Base-by-base conservation (phyloP, 2,329 filamentous ascomycete species). In the Malbranchea zuffiana region DNA sequence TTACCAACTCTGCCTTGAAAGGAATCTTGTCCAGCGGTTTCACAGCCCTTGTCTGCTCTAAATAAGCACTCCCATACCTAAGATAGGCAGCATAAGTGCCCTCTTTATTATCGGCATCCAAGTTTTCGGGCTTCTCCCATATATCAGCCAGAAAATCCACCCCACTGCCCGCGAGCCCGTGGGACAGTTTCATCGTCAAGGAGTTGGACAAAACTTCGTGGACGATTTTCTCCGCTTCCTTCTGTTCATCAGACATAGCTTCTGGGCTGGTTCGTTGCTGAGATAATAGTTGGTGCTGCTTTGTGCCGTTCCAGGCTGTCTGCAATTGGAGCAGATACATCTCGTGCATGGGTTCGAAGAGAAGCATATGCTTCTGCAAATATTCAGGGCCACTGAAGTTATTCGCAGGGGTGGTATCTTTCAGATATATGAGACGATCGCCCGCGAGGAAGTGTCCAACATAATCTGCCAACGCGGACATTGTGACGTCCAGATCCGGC, bases 61-160 rank as follows among this genome's bases (percentile, higher is more conserved):
- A 52, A 44, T 52, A 44, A 12, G 47, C 42, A 23, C 42, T 46
- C 6, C 51, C 53, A 39, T 54, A 53, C 34, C 53, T 48, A 23
- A 55, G 38, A 17, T 54, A 29, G 41, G 48, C 49, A 8, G 48
- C 53, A 44, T 54, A 56, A 3, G 53, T 55, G 10, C 53, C 53
- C 18, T 35, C 24, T 32, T 47, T 44, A 25, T 41, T 36, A 25
- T 55, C 53, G 17, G 43, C 46, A 17, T 47, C 39, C 37, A 46
- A 40, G 19, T 51, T 50, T 13, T 45, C 47, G 20, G 32, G 35
- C 30, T 49, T 35, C 35, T 56, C 53, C 49, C 47, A 54, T 15
- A 55, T 37, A n/a, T 11, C 28, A 16, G 28, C 28, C 10, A 30
- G 3, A 25, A 25, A 25, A 8, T 25, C 23, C 2, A 25, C 12